Base-by-base conservation (phyloP, 495 filamentous ascomycete species). In the Cladorrhinum samala region DNA sequence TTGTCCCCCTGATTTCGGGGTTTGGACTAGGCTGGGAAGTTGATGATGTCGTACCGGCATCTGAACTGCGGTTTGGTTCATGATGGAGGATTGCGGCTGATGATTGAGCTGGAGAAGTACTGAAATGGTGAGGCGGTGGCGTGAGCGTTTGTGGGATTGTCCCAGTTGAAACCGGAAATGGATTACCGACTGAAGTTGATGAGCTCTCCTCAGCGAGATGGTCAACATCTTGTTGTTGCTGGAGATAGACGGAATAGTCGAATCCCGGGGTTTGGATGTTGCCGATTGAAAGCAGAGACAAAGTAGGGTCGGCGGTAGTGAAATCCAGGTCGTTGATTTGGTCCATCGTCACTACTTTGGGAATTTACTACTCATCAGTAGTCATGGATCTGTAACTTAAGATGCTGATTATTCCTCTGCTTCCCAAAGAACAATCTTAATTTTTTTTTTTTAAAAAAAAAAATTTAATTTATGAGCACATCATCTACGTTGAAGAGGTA, bases 151-250 rank as follows among this genome's bases (percentile, higher is more conserved):
- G n/a, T n/a, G n/a, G n/a, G n/a, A n/a, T n/a, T n/a, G n/a, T n/a
- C n/a, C n/a, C n/a, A n/a, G n/a, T n/a, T n/a, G 41, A 17, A 7
- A 6, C n/a, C 19, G 41, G 16, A 44, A 44, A 17, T 6, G 7
- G 41, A 44, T 21, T 21, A 44, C 14, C 17, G 8, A 17, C 23
- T 9, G 49, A 16, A 1, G 63, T 60, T 2, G 36, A 38, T 2
- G 68, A 59, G 47, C 60, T 63, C 20, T 61, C 59, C 18, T 62
- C 61, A 19, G 60, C 63, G 7, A 66, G 55, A 46, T 71, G 73
- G 44, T 68, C 68, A 2, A 68, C 58, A 30, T 73, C 65, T 17
- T 64, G 53, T 23, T 59, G 49, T 19, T n/a, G n/a, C n/a, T 55
- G 41, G 24, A 62, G 41, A 21, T 67, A 73, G 47, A 58, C 60